These are phyloP conservation scores for Candida lessepsii DNA, from an alignment of 805 yeast species.

Conservation along the genomic window DNA sequence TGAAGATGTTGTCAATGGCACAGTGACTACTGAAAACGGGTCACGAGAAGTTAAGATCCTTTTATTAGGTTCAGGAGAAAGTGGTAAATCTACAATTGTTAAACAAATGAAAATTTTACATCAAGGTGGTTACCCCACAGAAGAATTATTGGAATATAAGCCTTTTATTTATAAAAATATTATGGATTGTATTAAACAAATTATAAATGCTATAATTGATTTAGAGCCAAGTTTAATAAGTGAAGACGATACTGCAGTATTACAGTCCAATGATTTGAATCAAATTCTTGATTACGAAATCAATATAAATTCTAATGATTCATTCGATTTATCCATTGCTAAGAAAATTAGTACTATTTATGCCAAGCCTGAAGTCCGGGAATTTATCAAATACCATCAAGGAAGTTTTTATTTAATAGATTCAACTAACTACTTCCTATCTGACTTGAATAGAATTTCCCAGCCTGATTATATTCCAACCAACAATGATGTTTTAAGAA, in stretches of 20 bases:
- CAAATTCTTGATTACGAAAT: conserved; percentile 46
- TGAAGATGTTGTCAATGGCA: background rate
- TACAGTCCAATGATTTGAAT: conserved; percentile 34
- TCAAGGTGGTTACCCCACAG: conserved; percentile 66
- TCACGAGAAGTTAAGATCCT: conserved; percentile 65
- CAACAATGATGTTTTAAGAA: conserved; percentile 75
- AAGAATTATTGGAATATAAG: conserved; percentile 70
- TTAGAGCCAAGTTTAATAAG: conserved; percentile 42
- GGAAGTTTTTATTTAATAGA: conserved; percentile 81
- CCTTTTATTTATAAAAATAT: conserved; percentile 79
- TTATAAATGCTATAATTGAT: conserved; percentile 64
- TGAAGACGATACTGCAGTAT: conserved; percentile 8
- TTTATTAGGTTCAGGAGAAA: conserved; percentile 83
- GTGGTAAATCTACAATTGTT: conserved; percentile 77
- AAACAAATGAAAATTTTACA: conserved; percentile 81
- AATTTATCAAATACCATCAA: conserved; percentile 56
- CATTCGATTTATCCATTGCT: conserved; percentile 52
- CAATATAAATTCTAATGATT: conserved; percentile 52
- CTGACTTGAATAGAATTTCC: conserved; percentile 62
- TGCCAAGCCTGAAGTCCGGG: conserved; percentile 54
- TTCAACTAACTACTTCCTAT: conserved; percentile 76
- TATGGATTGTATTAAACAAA: conserved; percentile 69
- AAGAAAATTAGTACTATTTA: conserved; percentile 52
- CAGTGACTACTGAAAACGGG: conserved; percentile 1
- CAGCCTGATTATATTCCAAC: conserved; percentile 64